Conservation (phyloP, 2,329 filamentous ascomycete species). For the Ceratocystiopsis sp. region DNA sequence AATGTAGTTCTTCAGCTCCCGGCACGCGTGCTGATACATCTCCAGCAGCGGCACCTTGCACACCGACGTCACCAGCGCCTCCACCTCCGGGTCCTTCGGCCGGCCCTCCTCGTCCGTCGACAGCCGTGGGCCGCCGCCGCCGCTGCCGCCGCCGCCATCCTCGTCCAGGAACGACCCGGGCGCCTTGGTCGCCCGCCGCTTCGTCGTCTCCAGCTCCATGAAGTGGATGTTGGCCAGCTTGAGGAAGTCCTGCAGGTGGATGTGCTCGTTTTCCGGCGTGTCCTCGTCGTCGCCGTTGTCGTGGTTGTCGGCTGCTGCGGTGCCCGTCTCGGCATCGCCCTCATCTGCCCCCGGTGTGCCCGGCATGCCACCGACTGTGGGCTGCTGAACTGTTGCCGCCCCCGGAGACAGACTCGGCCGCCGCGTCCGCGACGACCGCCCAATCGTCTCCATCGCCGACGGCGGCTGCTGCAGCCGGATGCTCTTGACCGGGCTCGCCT, state of each 20-base stretch:
- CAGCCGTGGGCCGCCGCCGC: conserved; percentile 11
- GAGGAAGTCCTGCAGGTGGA: conserved; percentile 81
- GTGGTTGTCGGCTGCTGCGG: background rate
- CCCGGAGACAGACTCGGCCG: no score
- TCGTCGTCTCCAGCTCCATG: conserved; percentile 96
- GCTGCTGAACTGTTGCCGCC: conserved; percentile 23
- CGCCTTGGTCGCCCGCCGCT: conserved; percentile 68
- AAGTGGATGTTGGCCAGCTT: conserved; percentile 94
- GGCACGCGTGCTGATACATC: conserved; percentile 85
- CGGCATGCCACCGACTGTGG: background rate
- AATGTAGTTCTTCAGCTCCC: conserved; percentile 93
- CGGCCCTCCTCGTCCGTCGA: conserved; percentile 14
- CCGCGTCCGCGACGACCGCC: conserved; percentile 34
- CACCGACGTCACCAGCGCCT: conserved; percentile 72
- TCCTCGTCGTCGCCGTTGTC: conserved; percentile 29
- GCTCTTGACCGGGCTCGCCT: conserved; percentile 62
- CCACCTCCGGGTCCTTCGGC: conserved; percentile 22
- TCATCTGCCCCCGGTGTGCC: conserved; percentile 7
- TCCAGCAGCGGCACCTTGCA: conserved; percentile 89
- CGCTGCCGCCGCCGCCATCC: conserved; percentile 11
- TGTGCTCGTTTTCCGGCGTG: conserved; percentile 44
- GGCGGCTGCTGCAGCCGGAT: conserved; percentile 53
- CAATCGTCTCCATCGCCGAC: conserved; percentile 48
- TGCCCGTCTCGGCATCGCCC: conserved; percentile 21
- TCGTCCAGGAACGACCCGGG: conserved; percentile 31